Base-by-base conservation (phyloP, 192 early-diverging fungal species). In the Coemansia sp. region DNA sequence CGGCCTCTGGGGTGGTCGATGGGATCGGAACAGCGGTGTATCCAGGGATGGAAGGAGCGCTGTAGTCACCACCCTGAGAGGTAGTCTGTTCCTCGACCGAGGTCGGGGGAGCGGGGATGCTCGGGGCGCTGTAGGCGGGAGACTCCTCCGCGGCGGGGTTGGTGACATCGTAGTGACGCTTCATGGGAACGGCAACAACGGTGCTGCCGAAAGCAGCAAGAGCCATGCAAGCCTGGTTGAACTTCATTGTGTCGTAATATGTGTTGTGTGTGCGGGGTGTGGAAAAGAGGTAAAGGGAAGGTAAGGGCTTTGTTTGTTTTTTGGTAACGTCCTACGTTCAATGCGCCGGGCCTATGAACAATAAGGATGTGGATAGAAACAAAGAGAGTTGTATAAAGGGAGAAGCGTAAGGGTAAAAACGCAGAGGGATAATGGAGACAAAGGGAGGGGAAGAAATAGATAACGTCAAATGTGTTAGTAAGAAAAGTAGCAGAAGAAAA, bases 191-290 rank as follows among this genome's bases (percentile, higher is more conserved):
- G 23, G 72, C 77, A 18, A 63, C 49, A 28, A 56, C 63, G 34
- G 72, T 46, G 77, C 77, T 80, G 72, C 77, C 71, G 63, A 80
- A 74, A 65, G 77, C 71, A 37, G 77, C 77, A 58, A 80, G 64
- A 52, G 77, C 72, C 69, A 80, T 68, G 59, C 67, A 74, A 58
- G 77, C 72, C 66, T 80, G 77, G 72, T 74, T 80, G 63, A 80
- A 63, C 77, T 80, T 80, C 77, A 80, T 80, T 51, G 70, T 74
- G 68, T 71, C 72, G 77, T 74, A 57, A 74, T 66, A 53, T 80
- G 76, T 70, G 65, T 73, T 52, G 55, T 72, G 43, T 72, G 64
- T 55, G 59, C 25, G 34, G 58, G 28, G 35, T 43, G 20, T 43
- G 20, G 56, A 31, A 34, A 63, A 61, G 46, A 58, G 34, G 13